Evolutionary conservation across 2,329 filamentous ascomycete species (phyloP), one percentile per base, ranked within the genome.

Genomic region (Arthrobotrys sphaeroides): DNA sequence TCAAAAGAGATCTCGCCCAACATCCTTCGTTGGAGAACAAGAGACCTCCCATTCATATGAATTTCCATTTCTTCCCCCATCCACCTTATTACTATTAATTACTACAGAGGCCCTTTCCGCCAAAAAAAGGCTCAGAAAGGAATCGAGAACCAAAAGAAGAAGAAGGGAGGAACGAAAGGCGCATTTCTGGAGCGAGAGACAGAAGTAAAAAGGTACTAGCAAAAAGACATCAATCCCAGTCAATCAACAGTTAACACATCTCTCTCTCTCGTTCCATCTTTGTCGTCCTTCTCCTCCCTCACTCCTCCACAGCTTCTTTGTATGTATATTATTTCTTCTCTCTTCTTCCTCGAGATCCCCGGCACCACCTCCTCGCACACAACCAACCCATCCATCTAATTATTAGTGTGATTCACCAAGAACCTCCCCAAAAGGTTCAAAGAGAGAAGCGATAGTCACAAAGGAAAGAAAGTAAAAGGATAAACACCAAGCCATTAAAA

Each of bases 341-440:
- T 60, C 43, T 45, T 38, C 60, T 20, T 43, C 16, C 38, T 26
- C 40, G 38, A 24, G 6, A 31, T 18, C 16, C 55, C 16, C 31
- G 33, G 42, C 31, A n/a, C 22, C 38, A 49, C 31, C 43, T 18
- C 24, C 20, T 18, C 33, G 38, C 47, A 59, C 61, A 36, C 16
- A 36, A 10, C 61, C 18, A 55, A n/a, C 24, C 47, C 47, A 33
- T 28, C 47, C 51, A 73, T 67, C 61, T 73, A 64, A 73, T 65
- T 73, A 66, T 65, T 80, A 28, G 76, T n/a, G n/a, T 72, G 68
- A 73, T 72, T 55, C 36, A 75, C 57, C 78, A 77, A 78, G 49
- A 61, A 75, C 55, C 45, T 62, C n/a, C n/a, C n/a, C 73, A 43
- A 75, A 43, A 77, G 45, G 28, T 24, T 69, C 16, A 67, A n/a